phyloP scores from a whole-genome alignment of 2,329 filamentous ascomycete genomes.

The Xenoacremonium recifei region DNA sequence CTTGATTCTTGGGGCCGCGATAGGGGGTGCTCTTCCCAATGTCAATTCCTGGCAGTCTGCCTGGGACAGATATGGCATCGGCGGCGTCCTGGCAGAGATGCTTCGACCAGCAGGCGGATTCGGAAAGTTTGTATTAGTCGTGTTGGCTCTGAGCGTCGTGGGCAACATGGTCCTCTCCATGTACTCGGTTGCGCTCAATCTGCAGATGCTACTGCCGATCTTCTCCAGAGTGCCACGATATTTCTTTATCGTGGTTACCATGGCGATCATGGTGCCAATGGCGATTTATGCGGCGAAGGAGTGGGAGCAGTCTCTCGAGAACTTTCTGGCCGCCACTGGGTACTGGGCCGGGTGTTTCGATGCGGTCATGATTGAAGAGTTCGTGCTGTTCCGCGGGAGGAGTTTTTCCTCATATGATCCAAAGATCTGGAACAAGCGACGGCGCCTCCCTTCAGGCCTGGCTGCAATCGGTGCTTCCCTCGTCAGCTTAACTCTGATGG shows the following conservation, averaged over 20 bases:
- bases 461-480: conserved; percentile 43
- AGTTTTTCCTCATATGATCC: conserved; percentile 41
- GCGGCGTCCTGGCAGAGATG: conserved; percentile 31
- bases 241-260: conserved; percentile 38
- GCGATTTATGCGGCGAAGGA: conserved; percentile 40
- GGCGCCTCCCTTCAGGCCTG: conserved; percentile 40
- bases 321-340: conserved; percentile 44
- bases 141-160: conserved; percentile 32
- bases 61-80: conserved; percentile 28
- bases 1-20: conserved; percentile 40
- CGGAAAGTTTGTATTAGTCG: conserved; percentile 36
- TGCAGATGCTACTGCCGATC: conserved; percentile 42
- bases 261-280: conserved; percentile 42
- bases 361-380: conserved; percentile 40
- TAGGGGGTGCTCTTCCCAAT: conserved; percentile 31
- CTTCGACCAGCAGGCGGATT: conserved; percentile 29
- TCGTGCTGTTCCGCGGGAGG: conserved; percentile 41
- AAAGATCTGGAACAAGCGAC: conserved; percentile 42
- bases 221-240: conserved; percentile 41
- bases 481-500: conserved; percentile 39
- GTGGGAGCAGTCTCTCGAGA: conserved; percentile 41
- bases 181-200: conserved; percentile 37
- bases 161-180: conserved; percentile 39
- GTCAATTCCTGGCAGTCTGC: conserved; percentile 28
- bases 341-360: conserved; percentile 48